Conservation (phyloP, 2,329 filamentous ascomycete genomes). For the Colletotrichum tamarilloi region DNA sequence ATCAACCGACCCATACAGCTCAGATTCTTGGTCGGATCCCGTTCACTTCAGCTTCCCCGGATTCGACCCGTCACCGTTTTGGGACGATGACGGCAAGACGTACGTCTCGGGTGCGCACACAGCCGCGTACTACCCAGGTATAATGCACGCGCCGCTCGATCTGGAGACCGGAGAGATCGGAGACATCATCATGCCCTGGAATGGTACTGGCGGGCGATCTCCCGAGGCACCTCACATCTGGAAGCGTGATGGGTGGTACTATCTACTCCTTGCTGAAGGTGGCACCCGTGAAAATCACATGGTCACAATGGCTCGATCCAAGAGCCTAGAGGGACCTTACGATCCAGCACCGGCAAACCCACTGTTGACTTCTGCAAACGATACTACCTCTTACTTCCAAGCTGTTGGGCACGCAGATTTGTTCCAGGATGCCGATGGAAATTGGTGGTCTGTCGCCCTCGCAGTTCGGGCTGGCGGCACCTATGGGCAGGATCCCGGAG, state of each 20-base stretch:
- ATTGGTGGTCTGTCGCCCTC: conserved; percentile 56
- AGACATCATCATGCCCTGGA: conserved; percentile 56
- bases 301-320: conserved; percentile 59
- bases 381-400: conserved; percentile 58
- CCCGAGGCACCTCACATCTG: conserved; percentile 68
- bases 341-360: conserved; percentile 56
- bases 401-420: conserved; percentile 68
- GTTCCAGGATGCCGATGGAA: conserved; percentile 58
- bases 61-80: conserved; percentile 64
- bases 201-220: conserved; percentile 54
- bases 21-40: conserved; percentile 41
- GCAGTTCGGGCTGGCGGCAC: conserved; percentile 48
- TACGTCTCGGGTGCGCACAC: conserved; percentile 57
- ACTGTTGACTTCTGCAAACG: conserved; percentile 55
- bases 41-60: conserved; percentile 39
- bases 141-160: conserved; percentile 52
- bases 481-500: conserved; percentile 46
- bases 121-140: conserved; percentile 42
- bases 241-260: conserved; percentile 62
- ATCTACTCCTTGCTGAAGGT: conserved; percentile 63
- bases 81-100: conserved; percentile 64
- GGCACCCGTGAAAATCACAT: conserved; percentile 62
- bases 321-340: conserved; percentile 55
- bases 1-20: conserved; percentile 37
- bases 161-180: conserved; percentile 53